These are phyloP conservation scores for Trypanosomatidae sp. DNA, from an alignment of 208 protist genomes.

Conservation along the genomic window DNA sequence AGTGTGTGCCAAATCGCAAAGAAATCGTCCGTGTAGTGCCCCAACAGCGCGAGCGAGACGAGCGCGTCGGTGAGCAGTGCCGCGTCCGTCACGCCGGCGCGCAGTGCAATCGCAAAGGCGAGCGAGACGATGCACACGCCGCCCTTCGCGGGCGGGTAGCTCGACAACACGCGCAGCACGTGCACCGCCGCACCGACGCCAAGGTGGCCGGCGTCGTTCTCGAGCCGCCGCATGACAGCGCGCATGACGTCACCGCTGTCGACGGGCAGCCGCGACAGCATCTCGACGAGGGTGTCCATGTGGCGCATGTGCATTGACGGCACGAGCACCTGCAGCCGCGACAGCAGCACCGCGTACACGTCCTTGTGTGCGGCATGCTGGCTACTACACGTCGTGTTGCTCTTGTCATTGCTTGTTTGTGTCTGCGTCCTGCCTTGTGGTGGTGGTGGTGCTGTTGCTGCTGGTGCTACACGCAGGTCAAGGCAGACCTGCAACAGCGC, in stretches of 20 bases:
- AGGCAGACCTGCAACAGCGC: slow-evolving; percentile 26
- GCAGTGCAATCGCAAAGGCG: slow-evolving; percentile 41
- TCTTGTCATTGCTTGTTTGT: background rate
- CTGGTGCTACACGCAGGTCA: slow-evolving; percentile 9
- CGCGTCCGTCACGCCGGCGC: slow-evolving; percentile 35
- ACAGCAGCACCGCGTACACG: slow-evolving; percentile 1
- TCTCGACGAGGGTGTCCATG: slow-evolving; percentile 43
- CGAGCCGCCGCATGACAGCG: slow-evolving; percentile 41
- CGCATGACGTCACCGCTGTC: slow-evolving; percentile 36
- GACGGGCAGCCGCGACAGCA: slow-evolving; percentile 45
- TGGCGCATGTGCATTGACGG: slow-evolving; percentile 28
- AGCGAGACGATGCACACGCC: slow-evolving; percentile 54
- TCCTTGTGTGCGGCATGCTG: slow-evolving; percentile 5
- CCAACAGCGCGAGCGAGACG: slow-evolving; percentile 33
- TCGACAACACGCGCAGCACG: slow-evolving; percentile 54
- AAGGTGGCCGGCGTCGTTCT: slow-evolving; percentile 39
- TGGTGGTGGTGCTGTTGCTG: background rate
- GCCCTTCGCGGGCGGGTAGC: slow-evolving; percentile 58
- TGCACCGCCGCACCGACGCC: slow-evolving; percentile 31
- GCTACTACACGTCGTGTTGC: background rate
- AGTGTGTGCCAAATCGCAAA: slow-evolving; percentile 31
- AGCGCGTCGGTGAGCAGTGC: slow-evolving; percentile 36
- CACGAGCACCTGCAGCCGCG: slow-evolving; percentile 16
- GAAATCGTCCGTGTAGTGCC: slow-evolving; percentile 77
- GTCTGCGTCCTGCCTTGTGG: background rate